phyloP scores from a whole-genome alignment of 768 basidiomycete genomes.

The Lentinula edodes region DNA sequence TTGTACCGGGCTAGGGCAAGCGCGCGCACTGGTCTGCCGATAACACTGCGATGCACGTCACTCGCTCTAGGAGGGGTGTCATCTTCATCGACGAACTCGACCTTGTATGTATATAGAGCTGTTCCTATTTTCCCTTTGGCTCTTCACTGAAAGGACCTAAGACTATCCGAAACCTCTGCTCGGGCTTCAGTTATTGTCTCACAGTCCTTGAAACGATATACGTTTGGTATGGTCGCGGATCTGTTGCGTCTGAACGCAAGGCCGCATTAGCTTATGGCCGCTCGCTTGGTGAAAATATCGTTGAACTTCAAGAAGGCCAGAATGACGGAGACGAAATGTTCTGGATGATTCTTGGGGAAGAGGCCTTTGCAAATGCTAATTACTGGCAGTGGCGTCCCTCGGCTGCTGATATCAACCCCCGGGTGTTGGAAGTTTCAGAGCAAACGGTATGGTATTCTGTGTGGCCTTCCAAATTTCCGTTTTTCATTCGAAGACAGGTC shows the following conservation, averaged over 20 bases:
- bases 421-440: slow-evolving; percentile 50
- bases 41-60: slow-evolving; percentile 78
- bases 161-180: slow-evolving; percentile 68
- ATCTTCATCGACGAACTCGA: slow-evolving; percentile 70
- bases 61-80: slow-evolving; percentile 45
- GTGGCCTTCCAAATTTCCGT: not conserved
- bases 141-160: slow-evolving; percentile 18
- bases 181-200: slow-evolving; percentile 79
- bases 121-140: slow-evolving; percentile 14
- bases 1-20: slow-evolving; percentile 43
- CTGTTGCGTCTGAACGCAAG: slow-evolving; percentile 48
- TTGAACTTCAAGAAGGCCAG: slow-evolving; percentile 62
- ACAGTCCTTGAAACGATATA: slow-evolving; percentile 66
- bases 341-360: slow-evolving; percentile 81
- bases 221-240: slow-evolving; percentile 79
- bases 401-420: slow-evolving; percentile 36
- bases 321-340: slow-evolving; percentile 73
- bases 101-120: slow-evolving; percentile 34
- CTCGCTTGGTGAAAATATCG: slow-evolving; percentile 34
- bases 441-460: slow-evolving; percentile 32
- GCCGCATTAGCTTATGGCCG: slow-evolving; percentile 61
- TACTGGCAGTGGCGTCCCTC: slow-evolving; percentile 73
- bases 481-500: slow-evolving; percentile 32
- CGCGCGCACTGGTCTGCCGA: slow-evolving; percentile 73
- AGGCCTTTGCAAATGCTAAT: slow-evolving; percentile 70